These are phyloP conservation scores for Panellus pusillus DNA, from an alignment of 768 basidiomycete genomes.

Conservation along the genomic window DNA sequence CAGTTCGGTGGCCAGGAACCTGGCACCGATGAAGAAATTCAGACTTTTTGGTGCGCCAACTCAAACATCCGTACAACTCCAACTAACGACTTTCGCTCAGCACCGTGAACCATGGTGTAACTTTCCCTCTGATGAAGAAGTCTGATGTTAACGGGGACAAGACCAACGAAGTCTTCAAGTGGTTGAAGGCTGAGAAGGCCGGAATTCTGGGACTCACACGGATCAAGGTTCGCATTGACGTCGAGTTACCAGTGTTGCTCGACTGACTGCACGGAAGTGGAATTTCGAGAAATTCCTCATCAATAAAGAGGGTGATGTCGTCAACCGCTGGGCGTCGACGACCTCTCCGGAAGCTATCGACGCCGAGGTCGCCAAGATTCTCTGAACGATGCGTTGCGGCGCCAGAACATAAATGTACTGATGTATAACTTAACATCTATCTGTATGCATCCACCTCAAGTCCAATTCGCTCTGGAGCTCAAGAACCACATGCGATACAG, in stretches of 20 bases:
- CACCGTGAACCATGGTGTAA: conserved; percentile 81
- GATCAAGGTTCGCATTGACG: conserved; percentile 57
- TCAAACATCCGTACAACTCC: too few relatives aligned
- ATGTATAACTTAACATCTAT: neutral
- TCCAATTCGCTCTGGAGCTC: conserved; percentile 22
- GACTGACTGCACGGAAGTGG: conserved; percentile 50
- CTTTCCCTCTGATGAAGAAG: conserved; percentile 90
- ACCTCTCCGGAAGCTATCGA: conserved; percentile 69
- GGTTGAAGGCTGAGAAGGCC: conserved; percentile 78
- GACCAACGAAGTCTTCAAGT: conserved; percentile 82
- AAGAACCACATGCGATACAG: conserved; percentile 38
- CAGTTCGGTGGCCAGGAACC: conserved; percentile 90
- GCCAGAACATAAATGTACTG: neutral
- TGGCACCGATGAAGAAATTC: conserved; percentile 70
- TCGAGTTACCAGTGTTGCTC: neutral
- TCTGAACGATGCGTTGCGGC: conserved; percentile 30
- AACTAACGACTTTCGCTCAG: conserved; percentile 54
- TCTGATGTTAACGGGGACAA: conserved; percentile 89
- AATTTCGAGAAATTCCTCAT: conserved; percentile 91
- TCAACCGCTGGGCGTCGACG: conserved; percentile 75
- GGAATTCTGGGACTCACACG: conserved; percentile 69
- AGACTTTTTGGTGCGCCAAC: too few relatives aligned
- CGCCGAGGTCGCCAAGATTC: conserved; percentile 59
- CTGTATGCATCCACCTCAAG: neutral
- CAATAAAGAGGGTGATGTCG: conserved; percentile 73